phyloP scores from a whole-genome alignment of 2,329 filamentous ascomycete species.

The Penicillium decumbens region DNA sequence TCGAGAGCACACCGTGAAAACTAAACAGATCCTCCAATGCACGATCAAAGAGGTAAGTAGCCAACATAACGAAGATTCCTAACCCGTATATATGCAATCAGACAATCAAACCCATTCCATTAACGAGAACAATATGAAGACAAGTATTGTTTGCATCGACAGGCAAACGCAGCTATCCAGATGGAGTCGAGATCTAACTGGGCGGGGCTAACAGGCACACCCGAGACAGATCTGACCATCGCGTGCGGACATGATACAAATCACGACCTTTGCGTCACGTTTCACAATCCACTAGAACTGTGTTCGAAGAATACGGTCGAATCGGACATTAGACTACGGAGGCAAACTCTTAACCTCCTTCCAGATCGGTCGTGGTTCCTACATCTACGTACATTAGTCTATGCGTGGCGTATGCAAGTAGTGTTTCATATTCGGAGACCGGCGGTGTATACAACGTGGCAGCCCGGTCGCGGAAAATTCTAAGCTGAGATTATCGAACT shows the following conservation, averaged over 20 bases:
- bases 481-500: background rate
- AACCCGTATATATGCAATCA: conserved; percentile 8
- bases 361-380: background rate
- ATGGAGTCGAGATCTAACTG: conserved; percentile 3
- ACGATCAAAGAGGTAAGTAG: background rate
- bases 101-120: conserved; percentile 5
- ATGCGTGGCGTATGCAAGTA: background rate
- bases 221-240: conserved; percentile 7
- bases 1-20: background rate
- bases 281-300: background rate
- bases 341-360: background rate
- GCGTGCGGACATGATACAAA: conserved; percentile 6
- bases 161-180: conserved; percentile 5
- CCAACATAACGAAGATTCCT: background rate
- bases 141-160: conserved; percentile 10
- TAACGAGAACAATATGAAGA: conserved; percentile 8
- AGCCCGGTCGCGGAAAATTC: background rate
- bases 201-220: background rate
- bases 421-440: background rate
- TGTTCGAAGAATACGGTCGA: background rate
- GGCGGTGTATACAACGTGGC: background rate
- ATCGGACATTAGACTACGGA: background rate
- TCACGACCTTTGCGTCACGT: background rate
- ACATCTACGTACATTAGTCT: background rate
- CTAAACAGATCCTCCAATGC: background rate